These are phyloP conservation scores for Neofusicoccum parvum DNA, from an alignment of 2,329 filamentous ascomycete species.

Conservation along the genomic window DNA sequence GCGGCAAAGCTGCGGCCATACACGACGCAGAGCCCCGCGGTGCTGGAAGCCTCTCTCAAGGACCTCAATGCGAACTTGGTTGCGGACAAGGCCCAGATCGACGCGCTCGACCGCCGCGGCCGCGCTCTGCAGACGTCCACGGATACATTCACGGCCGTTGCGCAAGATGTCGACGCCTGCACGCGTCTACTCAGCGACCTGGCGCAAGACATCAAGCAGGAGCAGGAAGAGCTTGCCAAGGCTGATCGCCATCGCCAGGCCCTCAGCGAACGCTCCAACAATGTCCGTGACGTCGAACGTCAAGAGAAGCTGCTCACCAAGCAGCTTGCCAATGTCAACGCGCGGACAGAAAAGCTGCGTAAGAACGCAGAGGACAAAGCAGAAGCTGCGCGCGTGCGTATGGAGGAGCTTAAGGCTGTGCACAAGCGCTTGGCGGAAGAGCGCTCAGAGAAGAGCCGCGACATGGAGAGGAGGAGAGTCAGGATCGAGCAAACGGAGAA, in stretches of 20 bases:
- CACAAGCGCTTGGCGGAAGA: constrained; percentile 84
- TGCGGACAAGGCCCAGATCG: constrained; percentile 81
- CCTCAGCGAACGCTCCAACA: constrained; percentile 83
- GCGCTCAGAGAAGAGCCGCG: constrained; percentile 79
- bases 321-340: constrained; percentile 82
- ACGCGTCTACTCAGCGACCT: constrained; percentile 90
- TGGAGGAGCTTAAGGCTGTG: constrained; percentile 82
- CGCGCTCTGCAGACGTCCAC: constrained; percentile 88
- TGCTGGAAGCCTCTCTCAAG: constrained; percentile 77
- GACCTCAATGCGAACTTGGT: constrained; percentile 79
- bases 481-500: constrained; percentile 98
- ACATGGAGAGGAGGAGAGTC: constrained; percentile 90
- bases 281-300: constrained; percentile 87
- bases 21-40: constrained; percentile 82
- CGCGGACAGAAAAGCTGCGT: constrained; percentile 81
- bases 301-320: constrained; percentile 81
- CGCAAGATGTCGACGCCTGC: constrained; percentile 82
- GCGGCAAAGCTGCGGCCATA: constrained; percentile 89
- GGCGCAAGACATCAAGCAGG: constrained; percentile 77
- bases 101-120: constrained; percentile 82
- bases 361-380: constrained; percentile 81
- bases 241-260: constrained; percentile 83
- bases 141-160: constrained; percentile 84
- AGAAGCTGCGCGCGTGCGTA: constrained; percentile 77
- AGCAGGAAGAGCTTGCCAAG: constrained; percentile 84